Percentiles rank a stretch among this genome's conserved stretches.
phyloP scores from a whole-genome alignment of 208 protist species.

The Acanthamoeba rhysodes region DNA sequence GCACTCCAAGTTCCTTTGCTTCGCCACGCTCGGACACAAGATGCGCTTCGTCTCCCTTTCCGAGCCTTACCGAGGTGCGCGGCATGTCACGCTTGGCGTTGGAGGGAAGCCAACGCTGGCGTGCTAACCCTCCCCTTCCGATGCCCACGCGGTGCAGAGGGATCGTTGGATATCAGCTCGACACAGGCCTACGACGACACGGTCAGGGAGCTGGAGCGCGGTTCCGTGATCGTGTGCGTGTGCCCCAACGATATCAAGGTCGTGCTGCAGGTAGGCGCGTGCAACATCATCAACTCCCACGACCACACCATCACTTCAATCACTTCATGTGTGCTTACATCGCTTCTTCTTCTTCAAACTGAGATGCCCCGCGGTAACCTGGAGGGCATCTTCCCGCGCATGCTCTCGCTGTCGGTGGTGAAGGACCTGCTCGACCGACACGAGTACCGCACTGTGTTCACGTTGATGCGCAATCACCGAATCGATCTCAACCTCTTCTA shows the following conservation, averaged over 20 bases:
- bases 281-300: background rate
- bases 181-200: conserved; percentile 55
- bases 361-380: conserved; percentile 90
- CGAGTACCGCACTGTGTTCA: conserved; percentile 80
- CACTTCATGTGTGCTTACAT: too few species aligned
- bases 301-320: background rate
- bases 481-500: conserved; percentile 88
- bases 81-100: background rate
- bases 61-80: background rate
- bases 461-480: conserved; percentile 83
- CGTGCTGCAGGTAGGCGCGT: conserved; percentile 79
- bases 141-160: background rate
- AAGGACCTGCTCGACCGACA: conserved; percentile 72
- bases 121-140: too few species aligned
- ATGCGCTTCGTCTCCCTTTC: conserved; percentile 81
- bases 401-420: conserved; percentile 80
- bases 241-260: conserved; percentile 74
- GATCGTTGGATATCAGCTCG: background rate
- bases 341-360: background rate
- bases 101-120: too few species aligned
- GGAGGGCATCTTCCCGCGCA: conserved; percentile 85
- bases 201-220: conserved; percentile 84
- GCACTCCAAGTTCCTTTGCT: conserved; percentile 83
- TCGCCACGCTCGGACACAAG: conserved; percentile 81
- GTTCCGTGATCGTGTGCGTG: conserved; percentile 80